Base-by-base conservation (phyloP, 202 grass and related monocot species). In the Eragrostis tef region DNA sequence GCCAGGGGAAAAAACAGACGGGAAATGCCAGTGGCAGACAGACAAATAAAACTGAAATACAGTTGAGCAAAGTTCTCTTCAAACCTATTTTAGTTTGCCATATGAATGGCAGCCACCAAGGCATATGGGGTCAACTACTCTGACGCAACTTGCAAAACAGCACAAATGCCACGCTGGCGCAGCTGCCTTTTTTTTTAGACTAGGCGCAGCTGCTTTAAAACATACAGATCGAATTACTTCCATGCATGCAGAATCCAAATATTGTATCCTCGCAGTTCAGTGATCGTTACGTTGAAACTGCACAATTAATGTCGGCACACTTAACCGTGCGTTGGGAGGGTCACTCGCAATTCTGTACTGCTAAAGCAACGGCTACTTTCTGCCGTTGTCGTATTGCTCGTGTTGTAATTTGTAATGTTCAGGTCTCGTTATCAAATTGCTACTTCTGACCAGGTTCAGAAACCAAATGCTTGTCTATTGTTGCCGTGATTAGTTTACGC, bases 301-400 rank as follows among this genome's bases (percentile, higher is more conserved):
- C 29, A 1, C 5, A 15, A 42, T 52, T 27, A 49, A 51, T 56
- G 16, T 9, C 24, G 11, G 71, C 52, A 21, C 78, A 6, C 41
- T 44, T 43, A 76, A 24, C 73, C 16, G 26, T 49, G 59, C 60
- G 48, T 77, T 11, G 14, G 34, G 2, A 54, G 45, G 12, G 17
- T n/a, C 54, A 14, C 25, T 56, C 16, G 21, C 13, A 6, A 25
- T 62, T 34, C 15, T 60, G 39, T 70, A 71, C n/a, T 31, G 67
- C 42, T 47, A 71, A 53, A 29, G 16, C 9, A 84, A 84, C 51
- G 74, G 80, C 27, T 79, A 67, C 67, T 50, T 49, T 51, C 67
- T 14, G 67, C 42, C 31, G 0, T 64, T 64, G 71, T 71, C 72
- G 54, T 81, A 75, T 71, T 71, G 26, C 73, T 72, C 14, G 9